Evolutionary conservation across 164 flowering plant species (phyloP).

Genomic region (Cinnamomum micranthum): DNA sequence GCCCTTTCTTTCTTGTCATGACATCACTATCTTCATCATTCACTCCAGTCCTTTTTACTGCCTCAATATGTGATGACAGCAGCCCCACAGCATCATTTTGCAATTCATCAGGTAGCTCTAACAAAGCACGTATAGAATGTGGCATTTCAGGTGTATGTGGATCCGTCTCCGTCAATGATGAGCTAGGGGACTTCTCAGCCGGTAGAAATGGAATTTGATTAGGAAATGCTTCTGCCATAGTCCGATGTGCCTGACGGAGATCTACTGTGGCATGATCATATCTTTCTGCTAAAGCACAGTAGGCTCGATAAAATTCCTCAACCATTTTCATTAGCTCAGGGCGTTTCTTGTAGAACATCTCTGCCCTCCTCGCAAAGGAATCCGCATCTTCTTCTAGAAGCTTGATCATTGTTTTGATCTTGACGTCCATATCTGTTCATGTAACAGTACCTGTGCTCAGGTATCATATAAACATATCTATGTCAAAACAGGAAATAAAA

Average conservation of each 20-base stretch:
- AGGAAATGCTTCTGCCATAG: conserved; percentile 75
- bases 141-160: conserved; percentile 56
- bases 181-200: conserved; percentile 43
- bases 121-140: conserved; percentile 28
- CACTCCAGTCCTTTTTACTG: conserved; percentile 39
- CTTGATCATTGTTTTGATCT: conserved; percentile 16
- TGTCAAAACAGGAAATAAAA: too few relatives aligned
- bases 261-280: conserved; percentile 9
- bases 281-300: conserved; percentile 16
- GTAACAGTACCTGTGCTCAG: not conserved
- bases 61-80: conserved; percentile 28
- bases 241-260: conserved; percentile 17
- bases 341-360: conserved; percentile 18
- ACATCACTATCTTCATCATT: conserved; percentile 38
- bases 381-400: conserved; percentile 21
- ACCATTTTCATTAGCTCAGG: conserved; percentile 17
- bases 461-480: not conserved
- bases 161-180: conserved; percentile 38
- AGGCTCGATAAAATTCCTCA: conserved; percentile 13
- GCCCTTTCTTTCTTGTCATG: conserved; percentile 34
- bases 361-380: conserved; percentile 24
- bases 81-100: conserved; percentile 38
- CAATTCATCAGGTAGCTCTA: conserved; percentile 33
- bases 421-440: conserved; percentile 18
- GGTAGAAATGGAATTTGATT: conserved; percentile 47